Base-by-base conservation (phyloP, 768 basidiomycete species). In the Obba rivulosa region DNA sequence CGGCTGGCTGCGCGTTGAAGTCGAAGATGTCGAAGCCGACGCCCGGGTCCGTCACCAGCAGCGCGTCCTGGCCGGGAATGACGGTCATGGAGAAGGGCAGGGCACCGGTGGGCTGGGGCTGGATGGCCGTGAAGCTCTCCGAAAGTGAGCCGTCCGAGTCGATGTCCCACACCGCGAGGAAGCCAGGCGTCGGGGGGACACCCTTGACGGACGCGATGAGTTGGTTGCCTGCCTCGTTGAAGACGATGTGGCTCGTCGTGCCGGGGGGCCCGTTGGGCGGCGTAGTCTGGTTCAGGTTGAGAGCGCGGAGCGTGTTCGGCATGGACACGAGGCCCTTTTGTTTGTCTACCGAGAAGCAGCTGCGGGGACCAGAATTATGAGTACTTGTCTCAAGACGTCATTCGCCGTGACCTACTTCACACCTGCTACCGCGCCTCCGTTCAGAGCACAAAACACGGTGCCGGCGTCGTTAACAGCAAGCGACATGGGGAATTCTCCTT, bases 191-290 rank as follows among this genome's bases (percentile, higher is more conserved):
- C 2, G 75, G 70, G 13, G 75, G 74, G 16, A 66, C 53, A 20
- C 76, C 77, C 57, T 79, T 77, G 56, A 77, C 69, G 17, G 76
- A 70, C 11, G 70, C 76, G 37, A 78, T 58, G 34, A 78, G 66
- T 50, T 72, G 62, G 22, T 54, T 67, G 44, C 65, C 67, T 49
- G 77, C 74, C 55, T 73, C 71, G 18, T 61, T 66, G 66, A 78
- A 78, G 34, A 76, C 53, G 50, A 78, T 54, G 49, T 78, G 72
- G 57, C 69, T 71, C 42, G 68, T 63, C 17, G 66, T 67, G 38
- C 72, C 72, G 1, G 72, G 65, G 14, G 77, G 77, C 8, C 77
- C 77, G 16, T 61, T 74, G 0, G 77, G 69, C 36, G 75, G 75
- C 37, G 75, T 75, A 8, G 77, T 76, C 58, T 78, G 77, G 57